phyloP scores from a whole-genome alignment of 495 filamentous ascomycete genomes.

The Podospora conica region DNA sequence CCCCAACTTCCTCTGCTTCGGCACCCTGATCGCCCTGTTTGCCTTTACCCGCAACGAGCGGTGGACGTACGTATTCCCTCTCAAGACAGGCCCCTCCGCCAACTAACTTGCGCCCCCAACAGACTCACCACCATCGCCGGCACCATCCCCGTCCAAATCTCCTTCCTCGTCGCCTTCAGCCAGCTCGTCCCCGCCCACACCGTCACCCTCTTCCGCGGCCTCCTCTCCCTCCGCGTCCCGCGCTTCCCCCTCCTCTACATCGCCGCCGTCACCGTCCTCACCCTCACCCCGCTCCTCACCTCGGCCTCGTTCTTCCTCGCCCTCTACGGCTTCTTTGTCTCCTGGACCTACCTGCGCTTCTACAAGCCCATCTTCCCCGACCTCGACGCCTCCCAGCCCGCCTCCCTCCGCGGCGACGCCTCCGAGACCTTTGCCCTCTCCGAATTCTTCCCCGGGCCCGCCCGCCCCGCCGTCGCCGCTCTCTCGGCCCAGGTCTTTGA shows the following conservation, averaged over 20 bases:
- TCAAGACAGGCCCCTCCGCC: not conserved
- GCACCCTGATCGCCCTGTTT: conserved; percentile 65
- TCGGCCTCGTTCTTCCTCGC: conserved; percentile 75
- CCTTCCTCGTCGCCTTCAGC: conserved; percentile 96
- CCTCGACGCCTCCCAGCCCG: conserved; percentile 57
- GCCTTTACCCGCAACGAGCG: conserved; percentile 59
- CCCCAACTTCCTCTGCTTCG: conserved; percentile 70
- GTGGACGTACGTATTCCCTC: conserved; percentile 56
- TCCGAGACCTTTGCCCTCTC: conserved; percentile 93
- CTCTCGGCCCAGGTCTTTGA: conserved; percentile 70
- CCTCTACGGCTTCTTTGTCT: conserved; percentile 73
- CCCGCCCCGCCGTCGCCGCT: conserved; percentile 68
- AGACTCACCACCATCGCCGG: conserved; percentile 78
- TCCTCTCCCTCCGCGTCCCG: conserved; percentile 80
- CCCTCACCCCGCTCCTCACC: conserved; percentile 75
- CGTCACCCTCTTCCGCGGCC: conserved; percentile 82
- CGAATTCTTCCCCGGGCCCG: conserved; percentile 86
- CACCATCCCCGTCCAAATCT: conserved; percentile 80
- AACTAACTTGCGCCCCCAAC: conserved; percentile 1
- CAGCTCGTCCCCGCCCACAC: conserved; percentile 97
- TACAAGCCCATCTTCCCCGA: conserved; percentile 67
- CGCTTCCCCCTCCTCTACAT: conserved; percentile 87
- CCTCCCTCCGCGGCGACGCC: conserved; percentile 71
- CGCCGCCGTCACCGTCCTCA: conserved; percentile 68
- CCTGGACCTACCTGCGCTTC: conserved; percentile 96